A percentile compares a stretch with the other conserved stretches of the same genome.
These are phyloP conservation scores for Esteya vermicola DNA, from an alignment of 2,329 filamentous ascomycete species.

Conservation along the genomic window DNA sequence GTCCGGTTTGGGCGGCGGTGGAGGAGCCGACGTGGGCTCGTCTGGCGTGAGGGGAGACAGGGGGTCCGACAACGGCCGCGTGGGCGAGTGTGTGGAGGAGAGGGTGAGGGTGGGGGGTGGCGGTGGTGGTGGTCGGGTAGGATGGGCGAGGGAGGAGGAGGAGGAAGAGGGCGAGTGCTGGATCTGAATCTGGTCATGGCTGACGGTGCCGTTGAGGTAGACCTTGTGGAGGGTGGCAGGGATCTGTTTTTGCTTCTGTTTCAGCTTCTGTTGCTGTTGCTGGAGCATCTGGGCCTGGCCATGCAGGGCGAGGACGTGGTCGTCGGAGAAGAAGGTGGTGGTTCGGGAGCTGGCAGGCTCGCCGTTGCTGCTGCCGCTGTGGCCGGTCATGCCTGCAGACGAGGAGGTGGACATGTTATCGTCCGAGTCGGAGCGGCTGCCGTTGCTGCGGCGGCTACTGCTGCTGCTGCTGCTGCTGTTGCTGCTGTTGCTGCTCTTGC, in stretches of 20 bases:
- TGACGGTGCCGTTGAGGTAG: no score
- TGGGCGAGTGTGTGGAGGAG: background rate
- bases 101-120: background rate
- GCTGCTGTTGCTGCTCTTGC: no score
- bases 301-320: conserved; percentile 4
- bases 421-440: conserved; percentile 1
- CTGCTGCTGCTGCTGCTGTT: no score
- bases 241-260: no score
- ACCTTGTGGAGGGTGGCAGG: no score
- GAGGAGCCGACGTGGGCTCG: conserved; percentile 1
- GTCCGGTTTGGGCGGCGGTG: conserved; percentile 5
- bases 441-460: no score
- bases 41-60: background rate
- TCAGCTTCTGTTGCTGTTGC: no score
- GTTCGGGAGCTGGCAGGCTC: conserved; percentile 9
- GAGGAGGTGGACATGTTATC: conserved; percentile 6
- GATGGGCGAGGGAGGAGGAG: background rate
- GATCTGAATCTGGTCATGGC: no score
- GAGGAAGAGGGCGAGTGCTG: conserved; percentile 2
- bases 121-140: background rate
- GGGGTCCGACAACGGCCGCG: conserved; percentile 3
- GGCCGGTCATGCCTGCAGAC: conserved; percentile 9
- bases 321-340: conserved; percentile 6
- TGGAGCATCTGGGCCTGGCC: no score
- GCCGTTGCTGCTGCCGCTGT: conserved; percentile 5